A percentile compares a stretch with the other conserved stretches of the same genome.
phyloP scores from a whole-genome alignment of 495 filamentous ascomycete genomes.

The Podospora didyma region DNA sequence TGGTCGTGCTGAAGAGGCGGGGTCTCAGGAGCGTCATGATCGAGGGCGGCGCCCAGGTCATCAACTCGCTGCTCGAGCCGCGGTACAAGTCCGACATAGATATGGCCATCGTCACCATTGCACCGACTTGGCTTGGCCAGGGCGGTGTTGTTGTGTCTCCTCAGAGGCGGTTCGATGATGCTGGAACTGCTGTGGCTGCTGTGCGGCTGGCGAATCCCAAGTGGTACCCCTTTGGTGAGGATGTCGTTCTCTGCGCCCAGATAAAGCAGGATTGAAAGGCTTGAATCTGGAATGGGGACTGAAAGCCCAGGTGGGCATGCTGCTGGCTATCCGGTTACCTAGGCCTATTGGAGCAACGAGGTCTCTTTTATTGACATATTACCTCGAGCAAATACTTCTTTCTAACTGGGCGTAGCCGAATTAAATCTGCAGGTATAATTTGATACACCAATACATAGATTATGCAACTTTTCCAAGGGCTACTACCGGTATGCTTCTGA shows the following conservation, averaged over 20 bases:
- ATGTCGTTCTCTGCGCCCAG: neutral
- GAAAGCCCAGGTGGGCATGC: too few relatives aligned
- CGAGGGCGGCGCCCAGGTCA: constrained; percentile 53
- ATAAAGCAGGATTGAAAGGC: too few relatives aligned
- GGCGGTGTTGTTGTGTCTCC: constrained; percentile 75
- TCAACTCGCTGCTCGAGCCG: constrained; percentile 48
- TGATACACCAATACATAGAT: too few relatives aligned
- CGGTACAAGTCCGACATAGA: constrained; percentile 59
- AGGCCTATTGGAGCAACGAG: too few relatives aligned
- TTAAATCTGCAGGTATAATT: too few relatives aligned
- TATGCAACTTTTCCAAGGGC: too few relatives aligned
- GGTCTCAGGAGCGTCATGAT: constrained; percentile 80
- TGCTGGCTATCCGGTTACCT: too few relatives aligned
- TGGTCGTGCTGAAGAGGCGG: constrained; percentile 51
- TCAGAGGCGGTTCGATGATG: neutral
- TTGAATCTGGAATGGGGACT: too few relatives aligned
- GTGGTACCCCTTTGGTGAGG: neutral
- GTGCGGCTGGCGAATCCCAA: neutral
- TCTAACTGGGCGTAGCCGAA: too few relatives aligned
- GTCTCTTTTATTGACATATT: too few relatives aligned
- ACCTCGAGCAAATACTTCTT: too few relatives aligned
- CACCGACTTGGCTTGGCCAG: constrained; percentile 76
- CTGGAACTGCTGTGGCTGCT: neutral
- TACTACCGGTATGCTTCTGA: too few relatives aligned
- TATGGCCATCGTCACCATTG: constrained; percentile 75